Base-by-base conservation (phyloP, 2,329 filamentous ascomycete species). In the Aspergillus viridinutans region DNA sequence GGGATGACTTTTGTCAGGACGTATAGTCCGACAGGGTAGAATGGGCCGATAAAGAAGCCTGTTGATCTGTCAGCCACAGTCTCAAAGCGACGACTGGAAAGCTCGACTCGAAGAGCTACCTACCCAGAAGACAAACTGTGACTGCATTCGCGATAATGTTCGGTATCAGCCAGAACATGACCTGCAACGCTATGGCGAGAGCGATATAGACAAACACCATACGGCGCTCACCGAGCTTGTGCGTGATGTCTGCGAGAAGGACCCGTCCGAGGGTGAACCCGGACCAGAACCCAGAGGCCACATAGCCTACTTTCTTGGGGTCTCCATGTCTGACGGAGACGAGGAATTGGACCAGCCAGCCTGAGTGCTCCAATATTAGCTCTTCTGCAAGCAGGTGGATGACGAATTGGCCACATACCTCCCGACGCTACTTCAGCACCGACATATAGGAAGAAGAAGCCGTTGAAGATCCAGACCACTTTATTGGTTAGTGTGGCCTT, bases 21-120 rank as follows among this genome's bases (percentile, higher is more conserved):
- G 40, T 64, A 67, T 2, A 67, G 55, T 3, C 64, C 63, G 29
- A 67, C 64, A 21, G 64, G 64, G 54, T 67, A 67, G 49, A 65
- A 63, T 9, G 64, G 64, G n/a, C 64, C 64, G 38, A 65, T 65
- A 52, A 67, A 64, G 42, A 67, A 67, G n/a, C 64, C 64, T 67
- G 1, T 32, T 23, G 38, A 32, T 7, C 32, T n/a, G 26, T 40
- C 26, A 42, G 60, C 14, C 14, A 17, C 32, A 5, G 32, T 38
- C 32, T 38, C 32, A 38, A 35, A 38, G 32, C 3, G 5, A 38
- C 6, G 32, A 38, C 1, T 17, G 14, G 5, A 38, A 7, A 2
- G 17, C 2, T 14, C 14, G 45, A 21, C 35, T 28, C 5, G 14
- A 9, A 14, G 14, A 20, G 42, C 20, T 7, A 40, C 62, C 21